These are phyloP conservation scores for Neoscytalidium dimidiatum DNA, from an alignment of 2,329 filamentous ascomycete genomes.

Conservation along the genomic window DNA sequence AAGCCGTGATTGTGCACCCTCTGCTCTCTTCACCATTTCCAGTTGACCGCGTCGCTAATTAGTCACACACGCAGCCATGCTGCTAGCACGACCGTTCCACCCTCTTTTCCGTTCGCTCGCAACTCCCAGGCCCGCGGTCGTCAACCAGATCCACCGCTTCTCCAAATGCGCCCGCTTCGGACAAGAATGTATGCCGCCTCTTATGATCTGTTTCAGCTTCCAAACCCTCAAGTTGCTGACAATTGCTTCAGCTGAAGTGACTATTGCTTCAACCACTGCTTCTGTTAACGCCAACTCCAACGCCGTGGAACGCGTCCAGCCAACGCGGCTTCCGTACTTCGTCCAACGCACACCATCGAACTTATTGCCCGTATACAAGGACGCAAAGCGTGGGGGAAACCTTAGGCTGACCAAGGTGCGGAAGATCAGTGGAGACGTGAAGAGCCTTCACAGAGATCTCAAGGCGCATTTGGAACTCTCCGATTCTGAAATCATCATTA, in stretches of 20 bases:
- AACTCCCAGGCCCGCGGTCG: constrained; percentile 37
- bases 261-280: constrained; percentile 34
- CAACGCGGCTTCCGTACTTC: constrained; percentile 60
- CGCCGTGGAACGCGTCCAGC: constrained; percentile 34
- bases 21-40: not conserved
- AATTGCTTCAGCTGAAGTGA: constrained; percentile 21
- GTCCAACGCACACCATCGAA: constrained; percentile 70
- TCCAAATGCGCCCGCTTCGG: constrained; percentile 26
- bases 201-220: constrained; percentile 28
- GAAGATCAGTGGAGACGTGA: constrained; percentile 74
- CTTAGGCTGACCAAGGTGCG: constrained; percentile 73
- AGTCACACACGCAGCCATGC: constrained; percentile 30
- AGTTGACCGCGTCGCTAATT: not conserved
- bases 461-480: constrained; percentile 59
- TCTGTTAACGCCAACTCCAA: constrained; percentile 37
- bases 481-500: constrained; percentile 57
- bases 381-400: constrained; percentile 74
- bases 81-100: constrained; percentile 36
- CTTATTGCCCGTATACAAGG: constrained; percentile 76
- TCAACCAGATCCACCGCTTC: constrained; percentile 44
- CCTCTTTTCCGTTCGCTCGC: constrained; percentile 44
- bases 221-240: not conserved
- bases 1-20: not conserved
- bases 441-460: constrained; percentile 65
- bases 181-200: not conserved